Evolutionary conservation across 441 rosid genomes (phyloP).

Genomic region (Adansonia rubrostipa): DNA sequence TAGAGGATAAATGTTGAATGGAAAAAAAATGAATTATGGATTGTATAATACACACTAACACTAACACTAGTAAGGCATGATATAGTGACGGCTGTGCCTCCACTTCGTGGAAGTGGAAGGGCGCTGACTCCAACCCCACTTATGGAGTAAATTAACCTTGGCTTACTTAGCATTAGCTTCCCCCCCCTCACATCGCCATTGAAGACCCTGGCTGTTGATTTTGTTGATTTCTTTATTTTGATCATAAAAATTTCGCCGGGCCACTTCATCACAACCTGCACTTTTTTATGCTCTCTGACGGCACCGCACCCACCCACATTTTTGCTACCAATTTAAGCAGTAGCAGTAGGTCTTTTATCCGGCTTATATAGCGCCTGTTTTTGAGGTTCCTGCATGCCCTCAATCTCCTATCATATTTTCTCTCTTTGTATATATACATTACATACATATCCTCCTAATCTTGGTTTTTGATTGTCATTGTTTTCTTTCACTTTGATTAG

Average conservation of each 20-base stretch:
- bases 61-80: background rate
- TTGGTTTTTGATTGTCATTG: background rate
- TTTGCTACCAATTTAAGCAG: background rate
- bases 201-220: conserved; percentile 22
- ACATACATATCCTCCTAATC: background rate
- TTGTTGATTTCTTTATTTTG: background rate
- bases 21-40: background rate
- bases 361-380: background rate
- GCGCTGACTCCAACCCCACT: conserved; percentile 50
- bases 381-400: background rate
- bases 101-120: conserved; percentile 38
- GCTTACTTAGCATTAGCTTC: too few species aligned
- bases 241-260: background rate
- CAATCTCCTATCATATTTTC: background rate
- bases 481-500: background rate
- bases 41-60: background rate
- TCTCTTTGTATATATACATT: too few species aligned
- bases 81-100: conserved; percentile 2
- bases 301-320: conserved; percentile 37
- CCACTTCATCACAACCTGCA: background rate
- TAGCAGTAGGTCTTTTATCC: background rate
- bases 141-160: background rate
- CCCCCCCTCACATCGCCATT: background rate
- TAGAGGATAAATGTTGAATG: too few species aligned
- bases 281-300: conserved; percentile 36